These are phyloP conservation scores for Claviceps quebecensis DNA, from an alignment of 2,329 filamentous ascomycete genomes.

Conservation along the genomic window DNA sequence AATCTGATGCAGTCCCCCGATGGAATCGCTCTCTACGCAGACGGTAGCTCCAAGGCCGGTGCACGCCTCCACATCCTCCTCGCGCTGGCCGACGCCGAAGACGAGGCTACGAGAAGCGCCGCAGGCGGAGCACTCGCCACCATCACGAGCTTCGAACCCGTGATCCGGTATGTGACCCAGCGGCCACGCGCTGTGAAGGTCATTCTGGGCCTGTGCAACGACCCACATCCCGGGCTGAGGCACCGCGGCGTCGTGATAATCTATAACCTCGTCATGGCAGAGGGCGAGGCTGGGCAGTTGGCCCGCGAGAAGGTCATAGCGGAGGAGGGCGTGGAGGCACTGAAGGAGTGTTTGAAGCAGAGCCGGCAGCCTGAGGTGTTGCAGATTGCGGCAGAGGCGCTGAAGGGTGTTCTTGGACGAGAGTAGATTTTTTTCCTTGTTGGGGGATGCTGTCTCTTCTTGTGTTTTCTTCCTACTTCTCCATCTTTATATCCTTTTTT, in stretches of 20 bases:
- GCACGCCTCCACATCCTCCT: conserved; percentile 72
- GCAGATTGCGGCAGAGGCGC: conserved; percentile 53
- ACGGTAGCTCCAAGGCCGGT: conserved; percentile 50
- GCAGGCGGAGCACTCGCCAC: conserved; percentile 82
- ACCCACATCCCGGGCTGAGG: conserved; percentile 54
- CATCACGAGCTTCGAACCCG: conserved; percentile 63
- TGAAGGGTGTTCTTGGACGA: conserved; percentile 51
- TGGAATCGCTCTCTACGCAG: conserved; percentile 55
- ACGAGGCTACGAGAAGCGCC: conserved; percentile 63
- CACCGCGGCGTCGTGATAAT: conserved; percentile 64
- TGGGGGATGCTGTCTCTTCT: background rate
- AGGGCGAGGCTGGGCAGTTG: conserved; percentile 48
- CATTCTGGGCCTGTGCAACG: conserved; percentile 67
- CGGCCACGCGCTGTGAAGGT: conserved; percentile 59
- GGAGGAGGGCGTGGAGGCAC: conserved; percentile 48
- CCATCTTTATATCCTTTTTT: too few relatives aligned
- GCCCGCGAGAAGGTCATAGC: conserved; percentile 47
- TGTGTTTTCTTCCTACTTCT: background rate
- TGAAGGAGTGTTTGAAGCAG: conserved; percentile 58
- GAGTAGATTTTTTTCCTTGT: background rate
- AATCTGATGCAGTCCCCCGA: conserved; percentile 65
- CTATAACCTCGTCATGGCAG: conserved; percentile 55
- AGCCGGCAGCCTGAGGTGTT: conserved; percentile 56
- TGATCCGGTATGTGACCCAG: conserved; percentile 56
- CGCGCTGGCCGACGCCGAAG: conserved; percentile 76